phyloP scores from a whole-genome alignment of 257 asterid genomes.

The Perilla frutescens region DNA sequence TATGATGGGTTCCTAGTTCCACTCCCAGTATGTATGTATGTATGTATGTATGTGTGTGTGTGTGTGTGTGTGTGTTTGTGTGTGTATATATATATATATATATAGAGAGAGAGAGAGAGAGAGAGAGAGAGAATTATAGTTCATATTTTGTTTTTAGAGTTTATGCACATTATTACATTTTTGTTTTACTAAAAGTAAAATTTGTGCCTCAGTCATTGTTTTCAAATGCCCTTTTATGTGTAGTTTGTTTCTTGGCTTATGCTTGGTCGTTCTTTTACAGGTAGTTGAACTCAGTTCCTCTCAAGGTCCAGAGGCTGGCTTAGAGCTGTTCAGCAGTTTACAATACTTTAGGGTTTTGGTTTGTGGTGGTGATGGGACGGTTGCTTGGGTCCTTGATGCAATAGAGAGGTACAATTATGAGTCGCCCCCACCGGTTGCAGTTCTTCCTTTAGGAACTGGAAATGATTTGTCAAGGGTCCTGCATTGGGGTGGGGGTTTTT shows the following conservation, averaged over 20 bases:
- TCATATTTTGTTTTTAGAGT: background rate
- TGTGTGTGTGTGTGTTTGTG: no score
- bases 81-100: no score
- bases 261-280: constrained; percentile 48
- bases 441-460: constrained; percentile 92
- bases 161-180: background rate
- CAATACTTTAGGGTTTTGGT: constrained; percentile 80
- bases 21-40: no score
- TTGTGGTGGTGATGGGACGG: constrained; percentile 95
- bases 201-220: background rate
- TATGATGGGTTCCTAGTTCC: no score
- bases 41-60: no score
- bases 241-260: constrained; percentile 28
- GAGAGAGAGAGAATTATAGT: background rate
- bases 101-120: no score
- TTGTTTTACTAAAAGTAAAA: background rate
- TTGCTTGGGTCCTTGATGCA: constrained; percentile 91
- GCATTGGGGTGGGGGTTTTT: constrained; percentile 86
- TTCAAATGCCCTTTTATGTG: background rate
- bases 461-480: constrained; percentile 84
- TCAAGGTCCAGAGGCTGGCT: constrained; percentile 84
- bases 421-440: constrained; percentile 88
- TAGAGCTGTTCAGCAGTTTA: constrained; percentile 66
- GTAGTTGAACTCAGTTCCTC: constrained; percentile 72
- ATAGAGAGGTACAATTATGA: constrained; percentile 70